Evolutionary conservation across 192 early-diverging fungal species (phyloP), one percentile per base, ranked within the genome.

Genomic region (Piromyces sp.): DNA sequence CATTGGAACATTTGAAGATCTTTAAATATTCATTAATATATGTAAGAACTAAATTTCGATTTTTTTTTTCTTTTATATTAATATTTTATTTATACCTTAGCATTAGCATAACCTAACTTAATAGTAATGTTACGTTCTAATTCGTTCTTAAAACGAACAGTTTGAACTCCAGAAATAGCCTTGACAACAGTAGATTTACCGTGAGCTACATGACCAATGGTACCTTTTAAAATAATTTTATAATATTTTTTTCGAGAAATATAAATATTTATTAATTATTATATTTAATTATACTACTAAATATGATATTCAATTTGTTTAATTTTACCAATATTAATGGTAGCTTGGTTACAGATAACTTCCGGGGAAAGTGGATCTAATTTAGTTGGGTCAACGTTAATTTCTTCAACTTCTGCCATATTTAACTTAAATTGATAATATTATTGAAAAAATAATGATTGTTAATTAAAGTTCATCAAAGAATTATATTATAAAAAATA

Each of bases 141-240:
- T 87, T 99, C 97, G 86, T 95, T 98, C 88, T 96, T 96, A 88
- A 98, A 99, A 79, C 97, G 93, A 80, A 98, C 95, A 37, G 97
- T 99, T 90, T 95, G 94, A 29, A 98, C 97, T 81, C 96, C 96
- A 37, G 97, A 98, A 83, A 98, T 97, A 51, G 97, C 96, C 86
- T 96, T 99, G 81, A 99, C 97, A 29, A 99, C 95, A 29, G 97
- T 98, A 29, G 96, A 98, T 90, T 99, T 99, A 87, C 97, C 97
- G 91, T 99, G 97, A 33, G 97, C 97, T 83, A 99, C 97, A 88
- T 99, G 97, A 78, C 97, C 97, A 87, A 99, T 99, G 68, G 97
- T 99, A 84, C 94, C 95, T 95, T 85, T 29, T 78, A 42, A 33
- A 33, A 6, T 6, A 33, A 33, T 33, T 6, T 6, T 33, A 33